Conservation (phyloP, 345 rosid genomes). For the Turnera subulata region DNA sequence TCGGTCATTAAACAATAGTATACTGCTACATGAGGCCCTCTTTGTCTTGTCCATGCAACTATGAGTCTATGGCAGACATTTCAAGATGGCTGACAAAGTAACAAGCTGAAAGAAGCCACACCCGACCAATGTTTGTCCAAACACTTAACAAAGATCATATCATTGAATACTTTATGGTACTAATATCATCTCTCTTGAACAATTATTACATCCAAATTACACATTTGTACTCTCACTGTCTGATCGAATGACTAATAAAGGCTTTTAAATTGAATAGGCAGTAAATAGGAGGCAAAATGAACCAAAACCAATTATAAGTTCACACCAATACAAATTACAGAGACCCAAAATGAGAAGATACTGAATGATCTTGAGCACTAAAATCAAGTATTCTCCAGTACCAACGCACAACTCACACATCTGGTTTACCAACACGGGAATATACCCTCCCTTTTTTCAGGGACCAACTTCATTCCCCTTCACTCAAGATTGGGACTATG, state of each 20-base stretch:
- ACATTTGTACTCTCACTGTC: slow-evolving; percentile 10
- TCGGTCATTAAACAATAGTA: no score
- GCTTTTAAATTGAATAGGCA: slow-evolving; percentile 18
- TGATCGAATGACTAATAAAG: slow-evolving; percentile 14
- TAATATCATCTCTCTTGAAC: slow-evolving; percentile 1
- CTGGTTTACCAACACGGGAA: slow-evolving; percentile 22
- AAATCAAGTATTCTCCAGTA: slow-evolving; percentile 18
- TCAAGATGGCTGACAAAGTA: no score
- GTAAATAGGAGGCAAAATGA: slow-evolving; percentile 5
- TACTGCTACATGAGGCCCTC: no score
- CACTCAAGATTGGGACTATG: slow-evolving; percentile 85
- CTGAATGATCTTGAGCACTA: slow-evolving; percentile 14
- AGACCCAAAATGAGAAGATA: slow-evolving; percentile 28
- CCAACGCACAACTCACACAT: slow-evolving; percentile 11
- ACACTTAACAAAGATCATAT: background rate
- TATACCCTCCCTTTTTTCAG: background rate
- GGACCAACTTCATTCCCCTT: slow-evolving; percentile 51
- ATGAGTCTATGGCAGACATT: no score
- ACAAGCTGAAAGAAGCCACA: no score
- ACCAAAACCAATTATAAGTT: slow-evolving; percentile 18
- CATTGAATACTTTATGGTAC: background rate
- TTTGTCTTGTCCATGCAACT: no score
- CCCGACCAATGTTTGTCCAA: background rate
- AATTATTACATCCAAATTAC: slow-evolving; percentile 30
- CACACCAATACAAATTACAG: slow-evolving; percentile 30